Percentiles rank a stretch among this genome's conserved stretches.
Evolutionary conservation across 164 flowering plant species (phyloP).

Genomic region (Amborella trichopoda): DNA sequence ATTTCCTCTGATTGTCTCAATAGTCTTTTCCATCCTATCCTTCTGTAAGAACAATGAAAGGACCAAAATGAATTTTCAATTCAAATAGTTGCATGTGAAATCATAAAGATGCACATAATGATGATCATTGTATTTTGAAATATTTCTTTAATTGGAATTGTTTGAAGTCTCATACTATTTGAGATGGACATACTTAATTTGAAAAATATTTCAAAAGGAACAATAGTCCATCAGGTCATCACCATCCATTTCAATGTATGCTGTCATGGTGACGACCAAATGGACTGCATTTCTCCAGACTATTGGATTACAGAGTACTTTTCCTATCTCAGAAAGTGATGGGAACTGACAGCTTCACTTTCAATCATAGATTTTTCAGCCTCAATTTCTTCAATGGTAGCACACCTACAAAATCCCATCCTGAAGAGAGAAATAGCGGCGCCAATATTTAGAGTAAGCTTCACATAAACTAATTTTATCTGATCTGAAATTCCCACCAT

Average conservation of each 20-base stretch:
- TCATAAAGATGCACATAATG: background rate
- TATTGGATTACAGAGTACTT: no score
- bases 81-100: background rate
- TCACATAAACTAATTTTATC: no score
- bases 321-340: background rate
- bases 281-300: no score
- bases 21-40: conserved; percentile 83
- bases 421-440: conserved; percentile 21
- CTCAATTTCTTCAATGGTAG: conserved; percentile 82
- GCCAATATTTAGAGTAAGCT: background rate
- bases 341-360: conserved; percentile 69
- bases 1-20: conserved; percentile 49
- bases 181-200: no score
- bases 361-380: conserved; percentile 72
- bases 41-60: conserved; percentile 25
- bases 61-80: background rate
- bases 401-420: conserved; percentile 47
- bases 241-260: no score
- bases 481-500: no score
- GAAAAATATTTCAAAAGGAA: no score
- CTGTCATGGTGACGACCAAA: no score
- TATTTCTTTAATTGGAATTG: no score
- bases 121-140: background rate
- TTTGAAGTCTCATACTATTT: no score
- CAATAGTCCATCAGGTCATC: no score